Conservation (phyloP, 345 rosid genomes). For the Nephelium lappaceum region DNA sequence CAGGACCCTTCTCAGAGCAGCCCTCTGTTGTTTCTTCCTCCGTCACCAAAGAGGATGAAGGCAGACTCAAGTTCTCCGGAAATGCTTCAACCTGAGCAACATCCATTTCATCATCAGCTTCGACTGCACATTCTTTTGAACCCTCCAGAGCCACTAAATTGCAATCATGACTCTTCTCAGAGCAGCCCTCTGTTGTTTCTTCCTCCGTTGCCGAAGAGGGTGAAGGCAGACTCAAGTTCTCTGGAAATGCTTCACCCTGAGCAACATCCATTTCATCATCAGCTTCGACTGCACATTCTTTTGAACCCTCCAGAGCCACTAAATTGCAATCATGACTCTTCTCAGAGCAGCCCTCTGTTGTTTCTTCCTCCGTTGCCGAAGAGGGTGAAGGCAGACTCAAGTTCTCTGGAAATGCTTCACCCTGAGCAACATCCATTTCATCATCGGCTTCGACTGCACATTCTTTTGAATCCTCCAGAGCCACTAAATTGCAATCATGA, state of each 20-base stretch:
- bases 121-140: slow-evolving; percentile 12
- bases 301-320: background rate
- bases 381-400: slow-evolving; percentile 21
- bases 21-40: slow-evolving; percentile 20
- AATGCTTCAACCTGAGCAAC: too few species aligned
- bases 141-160: too few species aligned
- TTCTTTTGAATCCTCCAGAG: background rate
- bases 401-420: slow-evolving; percentile 24
- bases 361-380: slow-evolving; percentile 18
- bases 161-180: too few species aligned
- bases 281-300: slow-evolving; percentile 13
- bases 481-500: background rate
- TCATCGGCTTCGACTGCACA: slow-evolving; percentile 15
- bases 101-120: slow-evolving; percentile 12
- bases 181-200: slow-evolving; percentile 3
- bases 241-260: slow-evolving; percentile 24
- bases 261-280: background rate
- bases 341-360: background rate
- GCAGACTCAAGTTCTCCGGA: slow-evolving; percentile 19
- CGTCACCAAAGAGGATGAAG: slow-evolving; percentile 7
- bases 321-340: background rate
- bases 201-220: slow-evolving; percentile 18
- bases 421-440: background rate
- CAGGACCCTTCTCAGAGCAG: background rate
- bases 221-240: slow-evolving; percentile 20